Conservation (phyloP, 495 filamentous ascomycete genomes). For the Pyrenula massariospora region DNA sequence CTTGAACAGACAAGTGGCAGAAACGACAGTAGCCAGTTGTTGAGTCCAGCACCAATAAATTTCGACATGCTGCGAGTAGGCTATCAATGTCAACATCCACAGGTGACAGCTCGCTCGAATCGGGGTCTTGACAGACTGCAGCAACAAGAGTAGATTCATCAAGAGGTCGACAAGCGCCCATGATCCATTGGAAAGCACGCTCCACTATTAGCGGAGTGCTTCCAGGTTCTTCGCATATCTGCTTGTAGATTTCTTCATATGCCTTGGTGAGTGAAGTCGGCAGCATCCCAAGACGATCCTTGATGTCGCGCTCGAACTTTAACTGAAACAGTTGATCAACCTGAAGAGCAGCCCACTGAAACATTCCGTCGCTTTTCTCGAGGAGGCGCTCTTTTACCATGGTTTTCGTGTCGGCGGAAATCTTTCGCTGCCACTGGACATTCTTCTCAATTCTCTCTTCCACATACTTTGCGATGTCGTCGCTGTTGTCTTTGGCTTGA, state of each 20-base stretch:
- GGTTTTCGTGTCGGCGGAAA: conserved; percentile 2
- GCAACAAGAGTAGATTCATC: conserved; percentile 7
- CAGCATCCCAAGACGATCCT: conserved; percentile 18
- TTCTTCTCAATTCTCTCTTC: conserved; percentile 4
- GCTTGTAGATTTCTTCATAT: conserved; percentile 22
- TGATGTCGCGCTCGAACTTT: conserved; percentile 7
- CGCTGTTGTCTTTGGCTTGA: conserved; percentile 15
- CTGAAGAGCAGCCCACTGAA: conserved; percentile 25
- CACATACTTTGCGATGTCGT: conserved; percentile 19
- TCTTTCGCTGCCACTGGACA: conserved; percentile 6
- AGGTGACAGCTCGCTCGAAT: background rate
- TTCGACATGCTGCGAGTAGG: conserved; percentile 16
- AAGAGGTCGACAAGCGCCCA: conserved; percentile 14
- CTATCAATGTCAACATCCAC: conserved; percentile 8
- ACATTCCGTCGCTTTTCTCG: conserved; percentile 9
- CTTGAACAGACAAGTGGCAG: background rate
- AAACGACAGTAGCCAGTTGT: background rate
- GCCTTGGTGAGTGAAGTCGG: conserved; percentile 16
- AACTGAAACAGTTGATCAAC: conserved; percentile 17
- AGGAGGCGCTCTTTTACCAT: conserved; percentile 6
- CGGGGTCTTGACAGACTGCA: conserved; percentile 7
- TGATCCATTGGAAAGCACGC: conserved; percentile 24
- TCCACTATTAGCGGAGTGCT: conserved; percentile 12
- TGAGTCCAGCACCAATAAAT: conserved; percentile 3
- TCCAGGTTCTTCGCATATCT: conserved; percentile 9